Evolutionary conservation across 2,329 filamentous ascomycete genomes (phyloP), one percentile per base, ranked within the genome.

Genomic region (Fusarium xyrophilum): DNA sequence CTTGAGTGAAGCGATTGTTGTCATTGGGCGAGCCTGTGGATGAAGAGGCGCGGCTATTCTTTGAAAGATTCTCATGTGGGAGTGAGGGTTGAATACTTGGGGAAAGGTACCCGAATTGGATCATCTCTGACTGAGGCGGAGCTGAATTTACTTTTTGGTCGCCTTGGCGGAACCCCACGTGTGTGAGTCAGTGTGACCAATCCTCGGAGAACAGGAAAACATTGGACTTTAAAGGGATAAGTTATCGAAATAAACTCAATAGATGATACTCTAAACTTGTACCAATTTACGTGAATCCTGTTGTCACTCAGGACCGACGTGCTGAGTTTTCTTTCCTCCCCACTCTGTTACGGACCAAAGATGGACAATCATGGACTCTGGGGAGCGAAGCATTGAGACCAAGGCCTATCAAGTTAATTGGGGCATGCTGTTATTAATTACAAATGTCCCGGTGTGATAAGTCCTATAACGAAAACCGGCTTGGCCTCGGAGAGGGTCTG

Each of bases 1-100:
- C 72, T 86, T 82, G 35, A 97, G 84, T 46, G 80, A 84, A 39
- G 86, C 83, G 56, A 94, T 84, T 10, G 86, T 87, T 51, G 87
- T 80, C 76, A 84, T 85, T 14, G 67, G 74, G 54, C 66, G 72
- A 53, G 55, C n/a, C 43, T 68, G 56, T 12, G 39, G 28, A 27
- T 60, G 38, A 12, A 62, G 27, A 21, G 62, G 38, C 36, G 52
- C 71, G 36, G 12, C 32, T 17, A 65, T 44, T 8, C 39, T 40
- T 35, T 32, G 47, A 7, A 68, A 56, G 17, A 52, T 48, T 58
- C 39, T 47, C 71, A 73, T 73, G 32, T 27, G 38, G 30, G 30
- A 36, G 25, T 40, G 48, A 63, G 39, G 39, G 50, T 60, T 63
- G 30, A 27, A 9, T 57, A 48, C 40, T 43, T 14, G 23, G 23